Conservation (phyloP, 305 asterid species). For the Petunia hybrid region DNA sequence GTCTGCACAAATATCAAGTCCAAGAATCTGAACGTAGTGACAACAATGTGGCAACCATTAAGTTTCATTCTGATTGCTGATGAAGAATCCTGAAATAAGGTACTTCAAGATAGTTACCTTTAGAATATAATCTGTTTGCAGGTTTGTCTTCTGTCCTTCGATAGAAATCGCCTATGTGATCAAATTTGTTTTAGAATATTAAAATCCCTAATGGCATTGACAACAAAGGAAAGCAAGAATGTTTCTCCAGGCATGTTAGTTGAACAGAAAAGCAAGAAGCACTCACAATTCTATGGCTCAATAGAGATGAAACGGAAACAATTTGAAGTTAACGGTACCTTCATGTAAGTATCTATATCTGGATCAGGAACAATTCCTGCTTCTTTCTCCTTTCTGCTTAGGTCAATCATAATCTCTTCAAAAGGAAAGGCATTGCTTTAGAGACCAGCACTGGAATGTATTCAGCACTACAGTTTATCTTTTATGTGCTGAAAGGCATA, state of each 20-base stretch:
- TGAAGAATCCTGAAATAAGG: constrained; percentile 16
- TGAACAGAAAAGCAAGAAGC: neutral
- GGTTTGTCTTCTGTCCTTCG: constrained; percentile 69
- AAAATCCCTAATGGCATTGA: constrained; percentile 1
- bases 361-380: constrained; percentile 79
- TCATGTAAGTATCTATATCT: constrained; percentile 80
- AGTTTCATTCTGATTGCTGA: neutral
- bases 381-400: constrained; percentile 71
- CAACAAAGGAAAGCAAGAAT: neutral
- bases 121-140: constrained; percentile 79
- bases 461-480: neutral
- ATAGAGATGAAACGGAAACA: neutral
- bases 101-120: constrained; percentile 31
- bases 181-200: constrained; percentile 26
- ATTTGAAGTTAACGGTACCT: constrained; percentile 50
- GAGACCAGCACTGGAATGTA: constrained; percentile 11
- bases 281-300: neutral
- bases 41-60: neutral
- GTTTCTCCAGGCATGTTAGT: constrained; percentile 19
- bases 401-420: constrained; percentile 69
- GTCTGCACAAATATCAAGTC: constrained; percentile 82
- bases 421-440: constrained; percentile 23
- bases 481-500: constrained; percentile 32
- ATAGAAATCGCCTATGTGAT: constrained; percentile 71
- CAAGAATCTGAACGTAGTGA: constrained; percentile 63